Percentiles rank a stretch among this genome's conserved stretches.
These are phyloP conservation scores for Agroathelia rolfsii DNA, from an alignment of 1,284 basidiomycete species.

Conservation along the genomic window DNA sequence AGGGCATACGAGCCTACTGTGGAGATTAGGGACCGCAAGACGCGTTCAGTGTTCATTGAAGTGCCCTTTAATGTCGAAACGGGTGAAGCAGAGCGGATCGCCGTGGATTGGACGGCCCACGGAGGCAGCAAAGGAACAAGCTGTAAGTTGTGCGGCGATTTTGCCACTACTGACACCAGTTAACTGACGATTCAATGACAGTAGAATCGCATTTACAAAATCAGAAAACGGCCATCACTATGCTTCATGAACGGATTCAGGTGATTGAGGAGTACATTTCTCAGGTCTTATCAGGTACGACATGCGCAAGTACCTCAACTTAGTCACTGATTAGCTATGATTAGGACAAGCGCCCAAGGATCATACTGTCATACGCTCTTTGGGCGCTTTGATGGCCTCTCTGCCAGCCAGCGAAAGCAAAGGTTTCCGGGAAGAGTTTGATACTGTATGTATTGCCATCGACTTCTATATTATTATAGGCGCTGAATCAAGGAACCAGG, in stretches of 20 bases:
- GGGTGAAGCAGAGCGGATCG: conserved; percentile 96
- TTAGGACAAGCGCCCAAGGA: conserved; percentile 63
- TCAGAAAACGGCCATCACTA: conserved; percentile 90
- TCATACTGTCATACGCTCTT: conserved; percentile 73
- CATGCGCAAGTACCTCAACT: neutral
- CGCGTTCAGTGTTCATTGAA: conserved; percentile 75
- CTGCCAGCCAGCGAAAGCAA: conserved; percentile 77
- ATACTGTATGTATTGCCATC: conserved; percentile 46
- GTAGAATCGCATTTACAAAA: conserved; percentile 86
- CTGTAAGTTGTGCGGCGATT: conserved; percentile 34
- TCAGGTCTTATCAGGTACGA: conserved; percentile 64
- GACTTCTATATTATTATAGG: conserved; percentile 4
- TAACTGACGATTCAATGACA: too few species aligned
- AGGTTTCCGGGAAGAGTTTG: conserved; percentile 76
- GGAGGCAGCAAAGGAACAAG: conserved; percentile 81
- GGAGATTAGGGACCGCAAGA: conserved; percentile 68
- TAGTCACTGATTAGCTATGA: conserved; percentile 1
- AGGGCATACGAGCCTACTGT: conserved; percentile 85
- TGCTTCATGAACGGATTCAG: conserved; percentile 86
- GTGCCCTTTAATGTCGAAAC: conserved; percentile 86
- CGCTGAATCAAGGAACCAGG: conserved; percentile 36
- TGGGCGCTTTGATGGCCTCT: conserved; percentile 78
- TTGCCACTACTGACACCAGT: neutral
- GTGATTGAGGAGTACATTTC: conserved; percentile 78
- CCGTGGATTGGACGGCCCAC: conserved; percentile 90